Evolutionary conservation across 202 grass and related monocot species (phyloP), one percentile per base, ranked within the genome.

Genomic region (Zoysia matrella): DNA sequence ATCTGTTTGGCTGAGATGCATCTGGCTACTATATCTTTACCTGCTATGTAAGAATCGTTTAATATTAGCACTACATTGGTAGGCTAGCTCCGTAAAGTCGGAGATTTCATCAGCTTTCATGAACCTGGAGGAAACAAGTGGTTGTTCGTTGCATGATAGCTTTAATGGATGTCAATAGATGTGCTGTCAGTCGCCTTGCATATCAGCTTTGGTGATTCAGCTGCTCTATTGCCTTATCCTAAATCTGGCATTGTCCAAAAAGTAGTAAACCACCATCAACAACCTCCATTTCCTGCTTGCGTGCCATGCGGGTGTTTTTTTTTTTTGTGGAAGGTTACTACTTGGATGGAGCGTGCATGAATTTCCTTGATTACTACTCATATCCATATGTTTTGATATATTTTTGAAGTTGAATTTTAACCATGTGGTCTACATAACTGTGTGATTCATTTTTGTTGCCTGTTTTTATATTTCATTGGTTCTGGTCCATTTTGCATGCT

Each of bases 81-180:
- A 39, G 71, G 39, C 66, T 66, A 44, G 36, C 77, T 44, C 60
- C 52, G 2, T 22, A 58, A 58, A 81, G 16, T 77, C 71, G 6
- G 6, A 40, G 6, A 39, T 8, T 52, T 74, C 52, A 56, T 12
- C n/a, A 77, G 50, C 50, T 81, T 13, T 67, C 49, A 46, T 73
- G 66, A 77, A 72, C 60, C 72, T 84, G 66, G 60, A 45, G 77
- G 60, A 60, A 72, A 65, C 2, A 39, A 60, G 12, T 67, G 66
- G 10, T 89, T 81, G 44, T 11, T 84, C 50, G 57, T 50, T 11
- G 7, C 39, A 67, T 54, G 44, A 15, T 80, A 60, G 48, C 46
- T 81, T 77, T 42, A 44, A 60, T 85, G 67, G 87, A 73, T 36
- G 47, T 12, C 30, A 36, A 36, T 36, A 36, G 30, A 36, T 36